phyloP scores from a whole-genome alignment of 2,329 filamentous ascomycete genomes.

The Penicillium rolfsii region DNA sequence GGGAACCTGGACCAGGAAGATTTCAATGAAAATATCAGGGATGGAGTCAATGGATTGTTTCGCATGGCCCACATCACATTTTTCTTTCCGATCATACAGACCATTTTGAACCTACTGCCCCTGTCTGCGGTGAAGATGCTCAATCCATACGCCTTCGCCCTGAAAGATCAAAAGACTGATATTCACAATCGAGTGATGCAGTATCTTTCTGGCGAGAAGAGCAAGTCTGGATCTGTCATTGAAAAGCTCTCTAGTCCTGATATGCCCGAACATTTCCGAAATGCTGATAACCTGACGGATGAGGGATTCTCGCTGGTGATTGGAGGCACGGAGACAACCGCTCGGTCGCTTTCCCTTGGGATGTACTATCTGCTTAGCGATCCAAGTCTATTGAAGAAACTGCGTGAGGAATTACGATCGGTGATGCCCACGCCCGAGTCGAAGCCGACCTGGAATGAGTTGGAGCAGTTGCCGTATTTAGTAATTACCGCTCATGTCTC shows the following conservation, averaged over 20 bases:
- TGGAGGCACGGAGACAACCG: constrained; percentile 48
- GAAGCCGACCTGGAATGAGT: constrained; percentile 32
- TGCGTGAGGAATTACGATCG: constrained; percentile 34
- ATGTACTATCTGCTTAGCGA: constrained; percentile 34
- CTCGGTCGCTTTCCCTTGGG: constrained; percentile 32
- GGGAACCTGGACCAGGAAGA: constrained; percentile 38
- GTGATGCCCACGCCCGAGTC: constrained; percentile 33
- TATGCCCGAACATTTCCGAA: constrained; percentile 25
- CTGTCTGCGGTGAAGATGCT: background rate
- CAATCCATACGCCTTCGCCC: constrained; percentile 18
- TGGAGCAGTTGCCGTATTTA: constrained; percentile 49
- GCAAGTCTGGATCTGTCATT: constrained; percentile 17
- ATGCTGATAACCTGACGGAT: constrained; percentile 30
- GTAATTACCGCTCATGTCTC: constrained; percentile 17
- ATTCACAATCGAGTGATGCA: constrained; percentile 12
- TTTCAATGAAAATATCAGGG: constrained; percentile 27
- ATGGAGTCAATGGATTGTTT: constrained; percentile 27
- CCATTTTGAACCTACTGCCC: background rate
- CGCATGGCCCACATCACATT: constrained; percentile 20
- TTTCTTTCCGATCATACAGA: constrained; percentile 17
- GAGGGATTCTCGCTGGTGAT: constrained; percentile 45
- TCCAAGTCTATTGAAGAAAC: constrained; percentile 17
- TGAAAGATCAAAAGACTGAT: constrained; percentile 23
- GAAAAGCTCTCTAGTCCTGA: constrained; percentile 18
- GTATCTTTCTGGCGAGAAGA: constrained; percentile 11